These are phyloP conservation scores for Pythium pyrilobum DNA, from an alignment of 352 stramenopile genomes.

Conservation along the genomic window DNA sequence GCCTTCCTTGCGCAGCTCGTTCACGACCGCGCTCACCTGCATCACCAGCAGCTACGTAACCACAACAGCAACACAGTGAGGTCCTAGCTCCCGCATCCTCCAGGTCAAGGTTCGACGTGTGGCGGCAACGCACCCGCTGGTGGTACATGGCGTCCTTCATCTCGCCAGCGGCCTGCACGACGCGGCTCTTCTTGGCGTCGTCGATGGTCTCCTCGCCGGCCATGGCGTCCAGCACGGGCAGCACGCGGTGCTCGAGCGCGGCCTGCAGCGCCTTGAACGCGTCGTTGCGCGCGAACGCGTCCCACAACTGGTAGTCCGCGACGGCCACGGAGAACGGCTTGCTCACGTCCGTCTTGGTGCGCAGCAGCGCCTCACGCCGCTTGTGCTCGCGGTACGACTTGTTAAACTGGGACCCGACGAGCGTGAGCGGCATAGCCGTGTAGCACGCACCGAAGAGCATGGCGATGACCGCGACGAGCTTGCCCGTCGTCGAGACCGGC, in stretches of 20 bases:
- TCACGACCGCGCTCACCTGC: constrained; percentile 51
- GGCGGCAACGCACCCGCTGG: constrained; percentile 30
- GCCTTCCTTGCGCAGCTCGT: constrained; percentile 64
- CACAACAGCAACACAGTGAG: too few species aligned
- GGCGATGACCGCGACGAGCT: constrained; percentile 64
- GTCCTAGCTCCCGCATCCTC: background rate
- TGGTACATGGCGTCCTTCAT: constrained; percentile 46
- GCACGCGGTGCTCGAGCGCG: constrained; percentile 27
- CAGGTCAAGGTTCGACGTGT: too few species aligned
- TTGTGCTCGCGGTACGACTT: constrained; percentile 81
- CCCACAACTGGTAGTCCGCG: constrained; percentile 42
- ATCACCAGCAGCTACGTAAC: constrained; percentile 51
- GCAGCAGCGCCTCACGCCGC: constrained; percentile 55
- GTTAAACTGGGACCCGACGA: constrained; percentile 79
- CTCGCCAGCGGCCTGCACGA: constrained; percentile 28
- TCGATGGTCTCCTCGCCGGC: constrained; percentile 42
- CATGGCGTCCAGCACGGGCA: constrained; percentile 44
- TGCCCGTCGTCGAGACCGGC: constrained; percentile 52
- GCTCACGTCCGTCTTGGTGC: constrained; percentile 67
- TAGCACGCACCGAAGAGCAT: constrained; percentile 83
- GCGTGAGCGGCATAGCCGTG: constrained; percentile 73
- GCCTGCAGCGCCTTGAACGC: constrained; percentile 40
- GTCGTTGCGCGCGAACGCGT: constrained; percentile 43
- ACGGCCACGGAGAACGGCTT: constrained; percentile 47
- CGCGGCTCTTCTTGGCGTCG: constrained; percentile 31